Evolutionary conservation across 768 basidiomycete genomes (phyloP).

Genomic region (Strobilomyces dryophilus): DNA sequence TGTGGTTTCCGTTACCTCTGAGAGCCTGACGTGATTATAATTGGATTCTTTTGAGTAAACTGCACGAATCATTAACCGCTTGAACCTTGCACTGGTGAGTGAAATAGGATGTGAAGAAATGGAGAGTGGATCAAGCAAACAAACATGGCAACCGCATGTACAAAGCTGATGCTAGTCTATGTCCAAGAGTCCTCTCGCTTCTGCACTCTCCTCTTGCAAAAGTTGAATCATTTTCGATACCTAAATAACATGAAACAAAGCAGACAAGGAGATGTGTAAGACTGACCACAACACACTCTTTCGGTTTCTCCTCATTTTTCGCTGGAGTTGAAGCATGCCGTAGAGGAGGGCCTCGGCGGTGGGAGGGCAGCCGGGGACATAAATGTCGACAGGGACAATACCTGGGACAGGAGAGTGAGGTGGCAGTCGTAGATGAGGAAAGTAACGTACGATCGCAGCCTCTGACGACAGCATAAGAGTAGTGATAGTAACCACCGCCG

Average conservation of each 20-base stretch:
- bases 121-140: slow-evolving; percentile 4
- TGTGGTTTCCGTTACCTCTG: not conserved
- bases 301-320: slow-evolving; percentile 89
- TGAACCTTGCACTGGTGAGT: not conserved
- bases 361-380: slow-evolving; percentile 93
- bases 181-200: slow-evolving; percentile 8
- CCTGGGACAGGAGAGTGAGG: slow-evolving; percentile 40
- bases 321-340: slow-evolving; percentile 94
- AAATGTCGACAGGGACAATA: slow-evolving; percentile 97
- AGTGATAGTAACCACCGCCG: slow-evolving; percentile 96
- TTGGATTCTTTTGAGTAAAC: not conserved
- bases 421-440: slow-evolving; percentile 1
- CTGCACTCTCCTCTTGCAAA: not conserved
- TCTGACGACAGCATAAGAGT: slow-evolving; percentile 97
- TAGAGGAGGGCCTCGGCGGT: slow-evolving; percentile 97
- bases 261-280: not conserved
- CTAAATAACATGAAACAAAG: slow-evolving; percentile 9
- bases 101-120: not conserved
- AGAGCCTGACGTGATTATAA: not conserved
- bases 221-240: slow-evolving; percentile 25
- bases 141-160: slow-evolving; percentile 14
- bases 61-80: not conserved
- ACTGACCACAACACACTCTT: slow-evolving; percentile 83
- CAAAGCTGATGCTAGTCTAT: slow-evolving; percentile 25
- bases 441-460: slow-evolving; percentile 85